These are phyloP conservation scores for Mortierella sp. DNA, from an alignment of 371 early-diverging fungal genomes.

Conservation along the genomic window DNA sequence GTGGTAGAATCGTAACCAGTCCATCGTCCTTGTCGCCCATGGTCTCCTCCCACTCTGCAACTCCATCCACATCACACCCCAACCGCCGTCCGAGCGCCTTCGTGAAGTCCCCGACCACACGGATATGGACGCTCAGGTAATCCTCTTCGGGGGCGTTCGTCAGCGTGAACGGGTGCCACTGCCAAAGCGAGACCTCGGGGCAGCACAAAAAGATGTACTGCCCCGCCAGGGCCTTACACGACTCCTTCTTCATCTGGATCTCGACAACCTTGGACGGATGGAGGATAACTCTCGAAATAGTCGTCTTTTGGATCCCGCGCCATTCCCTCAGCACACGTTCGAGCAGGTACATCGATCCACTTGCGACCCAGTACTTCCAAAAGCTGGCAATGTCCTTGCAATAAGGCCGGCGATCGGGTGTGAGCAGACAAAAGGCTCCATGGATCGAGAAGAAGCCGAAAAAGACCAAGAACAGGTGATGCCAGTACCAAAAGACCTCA, in stretches of 20 bases:
- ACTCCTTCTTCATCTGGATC: constrained; percentile 77
- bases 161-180: constrained; percentile 94
- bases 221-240: constrained; percentile 72
- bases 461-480: constrained; percentile 87
- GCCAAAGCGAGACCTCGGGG: constrained; percentile 70
- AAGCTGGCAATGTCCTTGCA: constrained; percentile 81
- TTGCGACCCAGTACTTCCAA: constrained; percentile 85
- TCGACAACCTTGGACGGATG: constrained; percentile 77
- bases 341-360: constrained; percentile 74
- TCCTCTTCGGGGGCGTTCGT: constrained; percentile 88
- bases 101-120: constrained; percentile 89
- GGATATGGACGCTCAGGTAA: constrained; percentile 83
- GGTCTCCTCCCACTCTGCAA: constrained; percentile 54
- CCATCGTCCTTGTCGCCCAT: constrained; percentile 52
- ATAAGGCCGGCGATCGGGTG: constrained; percentile 72
- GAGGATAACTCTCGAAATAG: constrained; percentile 74
- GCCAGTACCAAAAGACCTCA: constrained; percentile 88
- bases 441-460: constrained; percentile 84
- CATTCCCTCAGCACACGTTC: constrained; percentile 83
- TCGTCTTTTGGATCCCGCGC: constrained; percentile 75
- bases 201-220: constrained; percentile 78
- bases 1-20: constrained; percentile 60
- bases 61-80: constrained; percentile 71
- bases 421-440: constrained; percentile 87
- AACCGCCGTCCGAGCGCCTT: constrained; percentile 71